Evolutionary conservation across 23 red algal genomes (phyloP).

Genomic region (Gracilaria domingensis): DNA sequence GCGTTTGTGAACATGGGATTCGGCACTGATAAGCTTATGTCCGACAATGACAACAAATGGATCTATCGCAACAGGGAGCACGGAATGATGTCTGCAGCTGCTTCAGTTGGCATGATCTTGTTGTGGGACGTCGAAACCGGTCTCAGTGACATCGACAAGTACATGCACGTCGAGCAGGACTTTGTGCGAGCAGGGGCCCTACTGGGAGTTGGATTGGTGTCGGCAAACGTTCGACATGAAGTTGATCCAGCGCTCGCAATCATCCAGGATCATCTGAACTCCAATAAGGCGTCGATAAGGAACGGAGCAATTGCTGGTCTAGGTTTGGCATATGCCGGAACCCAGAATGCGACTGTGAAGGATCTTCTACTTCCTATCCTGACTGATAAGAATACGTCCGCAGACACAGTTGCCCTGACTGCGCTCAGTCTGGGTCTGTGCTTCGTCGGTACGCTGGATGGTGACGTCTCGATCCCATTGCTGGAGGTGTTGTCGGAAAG

Average conservation of each 20-base stretch:
- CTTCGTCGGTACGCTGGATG: constrained; percentile 85
- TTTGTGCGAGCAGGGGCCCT: constrained; percentile 92
- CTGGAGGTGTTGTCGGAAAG: constrained; percentile 89
- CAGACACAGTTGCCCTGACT: constrained; percentile 79
- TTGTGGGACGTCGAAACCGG: constrained; percentile 94
- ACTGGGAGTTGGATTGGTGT: constrained; percentile 87
- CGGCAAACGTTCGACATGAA: constrained; percentile 87
- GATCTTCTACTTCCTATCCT: constrained; percentile 85
- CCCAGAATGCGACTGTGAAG: constrained; percentile 73
- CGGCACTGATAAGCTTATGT: constrained; percentile 93
- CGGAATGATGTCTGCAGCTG: constrained; percentile 96
- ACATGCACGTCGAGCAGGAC: constrained; percentile 89
- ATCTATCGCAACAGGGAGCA: constrained; percentile 97
- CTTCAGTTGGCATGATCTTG: constrained; percentile 96
- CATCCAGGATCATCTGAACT: constrained; percentile 58
- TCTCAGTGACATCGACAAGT: constrained; percentile 92
- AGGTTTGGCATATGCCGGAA: constrained; percentile 95
- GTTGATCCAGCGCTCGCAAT: constrained; percentile 92
- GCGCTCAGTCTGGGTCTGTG: constrained; percentile 91
- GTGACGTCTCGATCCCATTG: constrained; percentile 85
- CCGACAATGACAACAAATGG: constrained; percentile 81
- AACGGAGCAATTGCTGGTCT: constrained; percentile 90
- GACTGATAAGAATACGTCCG: constrained; percentile 70
- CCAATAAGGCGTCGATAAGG: constrained; percentile 46
- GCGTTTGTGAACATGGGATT: constrained; percentile 98